These are phyloP conservation scores for Apiospora rasikravindrae DNA, from an alignment of 2,329 filamentous ascomycete species.

Conservation along the genomic window DNA sequence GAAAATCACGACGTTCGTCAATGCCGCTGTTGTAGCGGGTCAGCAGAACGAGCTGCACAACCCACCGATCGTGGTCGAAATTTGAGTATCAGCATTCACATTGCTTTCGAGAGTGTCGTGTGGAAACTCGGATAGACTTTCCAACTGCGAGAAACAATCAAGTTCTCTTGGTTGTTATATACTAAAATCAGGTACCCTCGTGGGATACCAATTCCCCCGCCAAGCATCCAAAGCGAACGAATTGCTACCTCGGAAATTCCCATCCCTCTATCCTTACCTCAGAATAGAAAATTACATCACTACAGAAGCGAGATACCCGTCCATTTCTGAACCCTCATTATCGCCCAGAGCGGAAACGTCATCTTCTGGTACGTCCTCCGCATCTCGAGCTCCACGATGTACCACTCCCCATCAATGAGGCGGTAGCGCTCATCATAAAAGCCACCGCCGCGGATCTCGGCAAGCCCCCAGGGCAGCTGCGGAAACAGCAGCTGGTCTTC, in stretches of 20 bases:
- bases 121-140: too few species aligned
- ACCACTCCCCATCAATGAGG: slow-evolving; percentile 31
- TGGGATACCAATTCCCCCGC: too few species aligned
- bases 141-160: too few species aligned
- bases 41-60: not conserved
- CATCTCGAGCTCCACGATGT: slow-evolving; percentile 30
- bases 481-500: slow-evolving; percentile 30
- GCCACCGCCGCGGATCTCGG: slow-evolving; percentile 31
- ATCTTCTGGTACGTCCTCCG: slow-evolving; percentile 31
- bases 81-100: not conserved
- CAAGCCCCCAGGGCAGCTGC: slow-evolving; percentile 23
- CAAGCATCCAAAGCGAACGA: not conserved
- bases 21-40: not conserved
- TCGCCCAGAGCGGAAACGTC: slow-evolving; percentile 17
- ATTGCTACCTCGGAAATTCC: not conserved
- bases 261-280: not conserved
- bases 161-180: too few species aligned
- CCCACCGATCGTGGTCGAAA: not conserved
- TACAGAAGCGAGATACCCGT: slow-evolving; percentile 20
- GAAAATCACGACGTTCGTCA: not conserved
- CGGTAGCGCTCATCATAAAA: slow-evolving; percentile 34
- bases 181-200: too few species aligned
- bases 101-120: not conserved
- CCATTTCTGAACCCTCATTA: slow-evolving; percentile 17
- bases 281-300: not conserved